phyloP scores from a whole-genome alignment of 495 filamentous ascomycete genomes.

The Durotheca rogersii region DNA sequence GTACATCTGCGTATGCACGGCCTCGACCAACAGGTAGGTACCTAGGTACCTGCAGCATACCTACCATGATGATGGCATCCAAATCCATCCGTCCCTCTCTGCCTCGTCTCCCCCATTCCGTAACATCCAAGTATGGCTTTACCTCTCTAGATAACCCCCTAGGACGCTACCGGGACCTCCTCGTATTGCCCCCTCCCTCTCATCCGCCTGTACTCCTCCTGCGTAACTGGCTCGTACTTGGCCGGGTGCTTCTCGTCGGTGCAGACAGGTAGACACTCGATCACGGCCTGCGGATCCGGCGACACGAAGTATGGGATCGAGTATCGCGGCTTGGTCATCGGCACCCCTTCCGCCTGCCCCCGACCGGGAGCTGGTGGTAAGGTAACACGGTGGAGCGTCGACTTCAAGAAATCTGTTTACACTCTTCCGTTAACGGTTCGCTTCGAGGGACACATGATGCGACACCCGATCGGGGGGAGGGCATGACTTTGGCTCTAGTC shows the following conservation, averaged over 20 bases:
- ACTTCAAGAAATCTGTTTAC: slow-evolving; percentile 56
- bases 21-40: too few relatives aligned
- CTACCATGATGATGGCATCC: too few relatives aligned
- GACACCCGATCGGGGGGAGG: too few relatives aligned
- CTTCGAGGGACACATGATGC: too few relatives aligned
- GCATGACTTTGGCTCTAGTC: too few relatives aligned
- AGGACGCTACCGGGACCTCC: slow-evolving; percentile 18
- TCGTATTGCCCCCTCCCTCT: slow-evolving; percentile 54
- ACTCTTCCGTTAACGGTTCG: too few relatives aligned
- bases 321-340: slow-evolving; percentile 55
- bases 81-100: too few relatives aligned
- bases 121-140: too few relatives aligned
- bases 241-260: slow-evolving; percentile 36
- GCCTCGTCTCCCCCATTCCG: too few relatives aligned
- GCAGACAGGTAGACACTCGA: slow-evolving; percentile 59
- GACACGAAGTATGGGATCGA: slow-evolving; percentile 65
- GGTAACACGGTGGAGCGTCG: slow-evolving; percentile 58
- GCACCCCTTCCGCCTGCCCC: slow-evolving; percentile 38
- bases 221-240: slow-evolving; percentile 56
- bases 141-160: background rate
- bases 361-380: slow-evolving; percentile 43
- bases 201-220: slow-evolving; percentile 54
- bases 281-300: slow-evolving; percentile 53
- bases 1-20: too few relatives aligned
- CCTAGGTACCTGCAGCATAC: too few relatives aligned